A percentile compares a stretch with the other conserved stretches of the same genome.
phyloP scores from a whole-genome alignment of 2,329 filamentous ascomycete genomes.

The Aplosporella prunicola region DNA sequence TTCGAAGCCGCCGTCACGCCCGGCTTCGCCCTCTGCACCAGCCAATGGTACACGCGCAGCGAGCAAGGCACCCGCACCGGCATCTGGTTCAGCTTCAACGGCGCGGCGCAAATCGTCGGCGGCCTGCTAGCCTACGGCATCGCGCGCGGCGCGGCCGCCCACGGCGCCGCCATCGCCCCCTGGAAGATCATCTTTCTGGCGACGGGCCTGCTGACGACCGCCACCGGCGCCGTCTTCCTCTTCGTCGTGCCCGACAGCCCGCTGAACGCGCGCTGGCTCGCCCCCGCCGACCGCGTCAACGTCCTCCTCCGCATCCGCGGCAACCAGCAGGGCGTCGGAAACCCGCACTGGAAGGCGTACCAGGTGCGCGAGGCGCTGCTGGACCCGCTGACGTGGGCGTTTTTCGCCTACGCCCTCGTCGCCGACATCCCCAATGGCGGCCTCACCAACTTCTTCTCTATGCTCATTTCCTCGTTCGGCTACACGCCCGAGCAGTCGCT shows the following conservation, averaged over 20 bases:
- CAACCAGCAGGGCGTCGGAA: constrained; percentile 64
- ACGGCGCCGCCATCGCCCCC: constrained; percentile 50
- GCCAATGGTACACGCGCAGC: constrained; percentile 62
- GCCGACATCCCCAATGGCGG: constrained; percentile 51
- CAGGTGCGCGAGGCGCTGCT: constrained; percentile 49
- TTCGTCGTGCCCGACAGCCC: constrained; percentile 49
- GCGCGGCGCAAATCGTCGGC: constrained; percentile 52
- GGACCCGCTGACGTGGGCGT: constrained; percentile 49
- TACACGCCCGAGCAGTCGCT: constrained; percentile 54
- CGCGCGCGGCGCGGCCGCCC: constrained; percentile 43
- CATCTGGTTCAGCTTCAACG: constrained; percentile 63
- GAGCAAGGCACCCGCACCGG: constrained; percentile 55
- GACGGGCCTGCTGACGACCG: constrained; percentile 34
- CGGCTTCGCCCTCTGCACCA: constrained; percentile 47
- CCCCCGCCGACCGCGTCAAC: constrained; percentile 54
- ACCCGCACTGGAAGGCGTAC: constrained; percentile 52
- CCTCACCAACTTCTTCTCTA: constrained; percentile 52
- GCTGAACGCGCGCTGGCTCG: constrained; percentile 53
- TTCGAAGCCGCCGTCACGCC: constrained; percentile 62
- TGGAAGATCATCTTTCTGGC: constrained; percentile 54
- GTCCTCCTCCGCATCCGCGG: constrained; percentile 58
- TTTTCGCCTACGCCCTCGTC: constrained; percentile 48
- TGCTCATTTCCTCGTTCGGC: constrained; percentile 54
- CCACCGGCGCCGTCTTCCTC: constrained; percentile 34
- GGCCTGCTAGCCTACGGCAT: constrained; percentile 56